Conservation (phyloP, 2,329 filamentous ascomycete species). For the Exophiala alcalophila region DNA sequence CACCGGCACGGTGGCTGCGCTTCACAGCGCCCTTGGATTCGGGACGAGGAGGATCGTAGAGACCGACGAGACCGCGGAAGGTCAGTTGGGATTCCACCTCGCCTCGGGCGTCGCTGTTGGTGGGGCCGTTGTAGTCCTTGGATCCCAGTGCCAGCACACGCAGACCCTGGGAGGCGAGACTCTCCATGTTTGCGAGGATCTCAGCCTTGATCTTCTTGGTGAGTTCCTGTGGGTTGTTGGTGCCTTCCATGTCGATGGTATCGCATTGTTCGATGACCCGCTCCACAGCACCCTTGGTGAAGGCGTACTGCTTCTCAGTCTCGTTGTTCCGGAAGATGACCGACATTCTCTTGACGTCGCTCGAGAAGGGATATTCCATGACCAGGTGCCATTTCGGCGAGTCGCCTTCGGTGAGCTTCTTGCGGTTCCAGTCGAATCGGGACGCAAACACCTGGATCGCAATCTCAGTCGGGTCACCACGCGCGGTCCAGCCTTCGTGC, state of each 20-base stretch:
- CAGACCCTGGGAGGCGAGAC: conserved; percentile 56
- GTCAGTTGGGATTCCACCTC: conserved; percentile 53
- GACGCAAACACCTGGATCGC: conserved; percentile 64
- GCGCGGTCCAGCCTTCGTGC: conserved; percentile 50
- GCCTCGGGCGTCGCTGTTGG: conserved; percentile 44
- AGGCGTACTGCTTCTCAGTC: conserved; percentile 41
- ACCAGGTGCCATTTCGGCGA: conserved; percentile 54
- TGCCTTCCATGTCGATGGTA: conserved; percentile 43
- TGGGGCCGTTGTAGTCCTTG: conserved; percentile 27
- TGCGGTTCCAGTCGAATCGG: conserved; percentile 55
- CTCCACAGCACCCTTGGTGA: conserved; percentile 63
- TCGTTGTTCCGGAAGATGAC: conserved; percentile 51
- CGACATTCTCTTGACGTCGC: conserved; percentile 63
- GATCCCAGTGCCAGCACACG: conserved; percentile 58
- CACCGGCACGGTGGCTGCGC: conserved; percentile 52
- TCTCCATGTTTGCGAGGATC: conserved; percentile 55
- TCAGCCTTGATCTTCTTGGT: conserved; percentile 43
- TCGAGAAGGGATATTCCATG: conserved; percentile 63
- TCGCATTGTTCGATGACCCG: conserved; percentile 57
- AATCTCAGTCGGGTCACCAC: conserved; percentile 64
- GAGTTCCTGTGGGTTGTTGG: conserved; percentile 40
- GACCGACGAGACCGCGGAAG: conserved; percentile 58
- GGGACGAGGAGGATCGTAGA: conserved; percentile 60
- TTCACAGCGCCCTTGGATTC: conserved; percentile 57
- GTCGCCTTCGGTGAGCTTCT: conserved; percentile 36